Evolutionary conservation across 108 stramenopile genomes (phyloP).

Genomic region (Aurantiochytrium sp.): DNA sequence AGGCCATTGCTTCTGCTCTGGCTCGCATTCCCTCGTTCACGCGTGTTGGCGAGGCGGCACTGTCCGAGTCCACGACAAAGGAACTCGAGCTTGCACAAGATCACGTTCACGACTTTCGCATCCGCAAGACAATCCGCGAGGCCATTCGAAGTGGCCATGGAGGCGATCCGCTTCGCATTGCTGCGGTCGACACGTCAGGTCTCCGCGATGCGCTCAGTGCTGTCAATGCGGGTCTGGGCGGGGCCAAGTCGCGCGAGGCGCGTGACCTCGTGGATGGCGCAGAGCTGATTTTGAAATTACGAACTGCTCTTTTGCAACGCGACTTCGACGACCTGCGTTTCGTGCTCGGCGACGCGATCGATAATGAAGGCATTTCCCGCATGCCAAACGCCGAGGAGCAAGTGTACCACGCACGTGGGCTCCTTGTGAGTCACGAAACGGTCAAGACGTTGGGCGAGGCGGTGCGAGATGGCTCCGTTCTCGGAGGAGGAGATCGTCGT

Average conservation of each 20-base stretch:
- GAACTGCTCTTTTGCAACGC: not conserved
- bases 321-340: not conserved
- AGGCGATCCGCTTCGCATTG: not conserved
- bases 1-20: not conserved
- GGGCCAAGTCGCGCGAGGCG: not conserved
- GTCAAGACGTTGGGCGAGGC: not conserved
- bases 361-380: not conserved
- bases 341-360: not conserved
- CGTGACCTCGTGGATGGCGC: not conserved
- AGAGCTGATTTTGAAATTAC: not conserved
- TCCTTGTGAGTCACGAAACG: not conserved
- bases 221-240: not conserved
- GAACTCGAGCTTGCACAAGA: not conserved
- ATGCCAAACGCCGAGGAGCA: not conserved
- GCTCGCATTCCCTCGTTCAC: not conserved
- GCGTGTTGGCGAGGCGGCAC: not conserved
- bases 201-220: not conserved
- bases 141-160: not conserved
- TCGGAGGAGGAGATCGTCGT: not conserved
- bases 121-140: not conserved
- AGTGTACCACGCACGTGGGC: not conserved
- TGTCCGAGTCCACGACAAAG: not conserved
- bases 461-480: not conserved
- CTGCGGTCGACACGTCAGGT: not conserved
- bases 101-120: not conserved